Conservation (phyloP, 768 basidiomycete species). For the Psilocybe azurescens region DNA sequence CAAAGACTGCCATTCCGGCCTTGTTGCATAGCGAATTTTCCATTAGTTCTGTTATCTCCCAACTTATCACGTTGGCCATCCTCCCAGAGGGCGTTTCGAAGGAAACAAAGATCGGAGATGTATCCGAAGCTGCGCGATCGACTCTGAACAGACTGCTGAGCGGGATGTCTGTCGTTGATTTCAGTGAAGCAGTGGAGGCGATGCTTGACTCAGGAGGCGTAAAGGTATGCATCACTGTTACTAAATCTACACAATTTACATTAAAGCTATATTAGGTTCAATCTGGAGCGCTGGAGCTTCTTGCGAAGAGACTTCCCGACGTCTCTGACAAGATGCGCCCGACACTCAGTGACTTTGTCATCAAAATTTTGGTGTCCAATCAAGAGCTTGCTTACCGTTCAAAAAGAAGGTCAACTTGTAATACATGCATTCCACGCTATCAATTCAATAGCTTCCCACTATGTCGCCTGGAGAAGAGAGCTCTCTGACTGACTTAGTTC, state of each 20-base stretch:
- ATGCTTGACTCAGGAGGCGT: slow-evolving; percentile 61
- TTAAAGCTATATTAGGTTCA: slow-evolving; percentile 50
- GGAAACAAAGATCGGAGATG: slow-evolving; percentile 46
- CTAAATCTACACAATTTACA: slow-evolving; percentile 5
- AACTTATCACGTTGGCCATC: slow-evolving; percentile 54
- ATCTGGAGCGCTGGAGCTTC: slow-evolving; percentile 69
- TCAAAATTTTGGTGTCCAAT: slow-evolving; percentile 57
- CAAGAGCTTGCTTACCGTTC: slow-evolving; percentile 49
- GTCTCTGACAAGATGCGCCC: slow-evolving; percentile 62
- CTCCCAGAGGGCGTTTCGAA: slow-evolving; percentile 31
- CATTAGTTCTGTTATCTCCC: slow-evolving; percentile 49
- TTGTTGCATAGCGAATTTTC: slow-evolving; percentile 28
- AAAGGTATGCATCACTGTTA: slow-evolving; percentile 44
- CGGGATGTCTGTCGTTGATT: slow-evolving; percentile 74
- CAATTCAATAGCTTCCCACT: slow-evolving; percentile 59
- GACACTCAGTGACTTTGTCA: slow-evolving; percentile 52
- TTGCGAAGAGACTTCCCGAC: slow-evolving; percentile 67
- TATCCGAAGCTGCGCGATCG: slow-evolving; percentile 50
- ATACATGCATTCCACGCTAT: slow-evolving; percentile 64
- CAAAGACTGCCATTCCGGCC: slow-evolving; percentile 25
- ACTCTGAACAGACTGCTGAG: slow-evolving; percentile 60
- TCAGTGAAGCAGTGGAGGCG: slow-evolving; percentile 58
- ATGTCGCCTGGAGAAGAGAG: slow-evolving; percentile 70
- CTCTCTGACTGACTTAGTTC: slow-evolving; percentile 61
- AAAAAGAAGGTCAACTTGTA: slow-evolving; percentile 44